These are phyloP conservation scores for Arthrobotrys megalospora DNA, from an alignment of 2,329 filamentous ascomycete genomes.

Conservation along the genomic window DNA sequence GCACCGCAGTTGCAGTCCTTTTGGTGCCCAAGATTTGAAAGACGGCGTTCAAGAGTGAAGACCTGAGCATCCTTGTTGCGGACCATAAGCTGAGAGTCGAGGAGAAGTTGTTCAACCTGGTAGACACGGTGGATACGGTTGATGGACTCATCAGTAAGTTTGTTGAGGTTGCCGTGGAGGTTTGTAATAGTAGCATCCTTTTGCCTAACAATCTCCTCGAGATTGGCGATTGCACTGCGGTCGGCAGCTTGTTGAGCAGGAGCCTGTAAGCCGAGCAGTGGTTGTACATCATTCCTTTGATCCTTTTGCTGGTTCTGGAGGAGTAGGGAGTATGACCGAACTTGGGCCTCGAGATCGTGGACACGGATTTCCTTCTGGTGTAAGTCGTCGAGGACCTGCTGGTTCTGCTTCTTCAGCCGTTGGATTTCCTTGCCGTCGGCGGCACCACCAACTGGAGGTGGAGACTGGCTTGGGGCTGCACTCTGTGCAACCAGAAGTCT, in stretches of 20 bases:
- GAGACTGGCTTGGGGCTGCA: constrained; percentile 40
- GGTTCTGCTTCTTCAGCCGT: constrained; percentile 56
- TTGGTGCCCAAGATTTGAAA: constrained; percentile 47
- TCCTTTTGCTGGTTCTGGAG: constrained; percentile 49
- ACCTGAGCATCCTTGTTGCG: constrained; percentile 58
- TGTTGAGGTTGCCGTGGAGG: constrained; percentile 59
- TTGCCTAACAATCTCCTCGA: constrained; percentile 57
- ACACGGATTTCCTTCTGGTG: constrained; percentile 60
- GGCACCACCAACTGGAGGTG: constrained; percentile 35
- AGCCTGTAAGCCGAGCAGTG: constrained; percentile 25
- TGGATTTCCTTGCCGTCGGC: constrained; percentile 47
- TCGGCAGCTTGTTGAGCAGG: constrained; percentile 20
- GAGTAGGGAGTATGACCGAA: constrained; percentile 52
- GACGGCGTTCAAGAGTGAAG: constrained; percentile 55
- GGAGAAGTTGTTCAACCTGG: constrained; percentile 58
- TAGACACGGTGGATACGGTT: constrained; percentile 57
- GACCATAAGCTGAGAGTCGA: constrained; percentile 51
- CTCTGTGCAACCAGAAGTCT: constrained; percentile 44
- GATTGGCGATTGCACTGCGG: constrained; percentile 36
- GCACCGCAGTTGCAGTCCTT: constrained; percentile 54
- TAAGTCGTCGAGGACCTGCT: constrained; percentile 49
- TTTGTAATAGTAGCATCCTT: constrained; percentile 56
- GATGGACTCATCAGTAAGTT: constrained; percentile 58
- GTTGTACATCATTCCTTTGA: constrained; percentile 37
- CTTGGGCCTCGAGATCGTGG: constrained; percentile 57